Conservation (phyloP, 306 rosid species). For the Fragaria nilgerrensis region DNA sequence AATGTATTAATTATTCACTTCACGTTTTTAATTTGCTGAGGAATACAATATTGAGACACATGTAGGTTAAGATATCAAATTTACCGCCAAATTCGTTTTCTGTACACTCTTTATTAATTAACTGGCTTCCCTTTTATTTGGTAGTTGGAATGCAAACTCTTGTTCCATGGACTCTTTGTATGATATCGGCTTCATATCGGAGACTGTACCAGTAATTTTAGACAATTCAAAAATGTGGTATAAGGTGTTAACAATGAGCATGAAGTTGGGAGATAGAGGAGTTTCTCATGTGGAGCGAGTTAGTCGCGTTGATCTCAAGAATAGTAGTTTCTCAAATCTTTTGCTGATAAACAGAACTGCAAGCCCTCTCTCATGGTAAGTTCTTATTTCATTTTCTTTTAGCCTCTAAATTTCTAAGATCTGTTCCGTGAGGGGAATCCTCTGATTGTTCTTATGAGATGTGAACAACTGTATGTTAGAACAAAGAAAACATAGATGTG, state of each 20-base stretch:
- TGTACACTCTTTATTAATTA: too few species aligned
- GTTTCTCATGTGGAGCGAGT: constrained; percentile 60
- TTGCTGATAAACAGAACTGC: constrained; percentile 91
- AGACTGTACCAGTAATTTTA: constrained; percentile 76
- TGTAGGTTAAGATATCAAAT: not conserved
- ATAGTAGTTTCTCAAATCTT: constrained; percentile 55
- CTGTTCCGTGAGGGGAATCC: not conserved
- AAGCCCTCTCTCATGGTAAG: constrained; percentile 83
- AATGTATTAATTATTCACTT: constrained; percentile 2
- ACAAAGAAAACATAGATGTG: not conserved
- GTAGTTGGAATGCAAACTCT: constrained; percentile 76
- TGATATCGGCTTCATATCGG: constrained; percentile 65
- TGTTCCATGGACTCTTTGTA: constrained; percentile 89
- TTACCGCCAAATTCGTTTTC: not conserved
- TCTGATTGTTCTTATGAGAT: not conserved
- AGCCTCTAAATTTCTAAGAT: not conserved
- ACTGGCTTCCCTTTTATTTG: constrained; percentile 19
- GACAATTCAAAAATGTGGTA: constrained; percentile 84
- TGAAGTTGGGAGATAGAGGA: constrained; percentile 82
- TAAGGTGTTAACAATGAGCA: constrained; percentile 61
- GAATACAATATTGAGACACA: not conserved
- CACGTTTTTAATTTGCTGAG: not conserved
- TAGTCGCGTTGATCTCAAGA: constrained; percentile 58
- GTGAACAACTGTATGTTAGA: too few species aligned
- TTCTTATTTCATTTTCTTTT: constrained; percentile 7